Percentiles rank a stretch among this genome's conserved stretches.
Conservation (phyloP, 768 basidiomycete genomes). For the Hericium coralloides region DNA sequence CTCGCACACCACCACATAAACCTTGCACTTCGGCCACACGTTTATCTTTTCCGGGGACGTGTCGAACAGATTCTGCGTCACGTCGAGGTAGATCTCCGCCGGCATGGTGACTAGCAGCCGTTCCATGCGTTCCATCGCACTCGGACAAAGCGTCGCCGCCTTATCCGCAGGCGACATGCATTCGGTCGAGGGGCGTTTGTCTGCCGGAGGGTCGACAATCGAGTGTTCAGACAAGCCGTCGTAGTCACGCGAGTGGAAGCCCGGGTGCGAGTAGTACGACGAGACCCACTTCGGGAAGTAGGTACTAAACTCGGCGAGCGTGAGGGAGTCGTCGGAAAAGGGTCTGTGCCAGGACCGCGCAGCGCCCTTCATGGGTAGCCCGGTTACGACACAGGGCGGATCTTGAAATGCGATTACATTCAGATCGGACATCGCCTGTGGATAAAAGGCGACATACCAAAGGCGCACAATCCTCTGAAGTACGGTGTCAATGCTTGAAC, state of each 20-base stretch:
- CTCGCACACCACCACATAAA: not conserved
- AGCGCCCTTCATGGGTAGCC: not conserved
- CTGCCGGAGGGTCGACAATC: not conserved
- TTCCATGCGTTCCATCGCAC: not conserved
- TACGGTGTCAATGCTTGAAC: not conserved
- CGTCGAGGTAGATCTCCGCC: not conserved
- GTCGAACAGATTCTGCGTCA: not conserved
- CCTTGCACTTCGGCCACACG: not conserved
- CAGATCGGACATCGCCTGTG: not conserved
- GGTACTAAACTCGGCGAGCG: not conserved
- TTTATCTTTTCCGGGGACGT: not conserved
- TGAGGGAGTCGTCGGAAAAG: not conserved
- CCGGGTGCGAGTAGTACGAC: not conserved
- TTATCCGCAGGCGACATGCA: not conserved
- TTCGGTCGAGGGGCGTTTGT: not conserved
- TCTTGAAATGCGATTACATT: not conserved
- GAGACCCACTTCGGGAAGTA: not conserved
- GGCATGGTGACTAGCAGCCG: not conserved
- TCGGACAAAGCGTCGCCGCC: not conserved
- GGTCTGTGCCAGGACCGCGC: not conserved
- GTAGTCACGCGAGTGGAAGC: not conserved
- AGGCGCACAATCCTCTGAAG: not conserved
- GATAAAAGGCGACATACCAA: not conserved
- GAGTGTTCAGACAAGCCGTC: not conserved
- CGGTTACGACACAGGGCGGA: not conserved